Percentiles rank a stretch among this genome's conserved stretches.
Evolutionary conservation across 2,329 filamentous ascomycete species (phyloP).

Genomic region (Orbilia oligospora): DNA sequence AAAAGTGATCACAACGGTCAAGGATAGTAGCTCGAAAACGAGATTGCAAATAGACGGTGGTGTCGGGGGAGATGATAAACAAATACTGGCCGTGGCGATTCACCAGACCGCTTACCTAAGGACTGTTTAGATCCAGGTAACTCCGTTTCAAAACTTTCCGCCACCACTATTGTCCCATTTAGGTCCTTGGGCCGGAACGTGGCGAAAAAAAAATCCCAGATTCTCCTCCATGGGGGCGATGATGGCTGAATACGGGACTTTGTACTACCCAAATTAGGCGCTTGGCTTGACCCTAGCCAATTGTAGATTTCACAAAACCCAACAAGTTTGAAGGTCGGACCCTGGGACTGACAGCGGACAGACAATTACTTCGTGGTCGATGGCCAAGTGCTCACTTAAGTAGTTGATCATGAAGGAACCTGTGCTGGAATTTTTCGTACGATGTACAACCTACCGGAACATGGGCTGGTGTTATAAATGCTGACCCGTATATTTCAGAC

Average conservation of each 20-base stretch:
- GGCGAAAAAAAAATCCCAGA: slow-evolving; percentile 53
- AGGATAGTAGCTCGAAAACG: slow-evolving; percentile 24
- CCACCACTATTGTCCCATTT: slow-evolving; percentile 46
- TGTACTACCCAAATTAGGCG: slow-evolving; percentile 36
- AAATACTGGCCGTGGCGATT: slow-evolving; percentile 30
- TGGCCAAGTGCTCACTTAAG: not conserved
- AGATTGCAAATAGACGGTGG: slow-evolving; percentile 36
- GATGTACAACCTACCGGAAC: not conserved
- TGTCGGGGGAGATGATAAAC: slow-evolving; percentile 58
- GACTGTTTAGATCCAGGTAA: slow-evolving; percentile 47
- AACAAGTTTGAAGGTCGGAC: slow-evolving; percentile 3
- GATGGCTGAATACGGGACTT: slow-evolving; percentile 38
- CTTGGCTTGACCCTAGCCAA: slow-evolving; percentile 29
- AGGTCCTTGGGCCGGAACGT: slow-evolving; percentile 45
- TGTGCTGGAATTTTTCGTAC: not conserved
- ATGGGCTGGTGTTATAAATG: slow-evolving; percentile 18
- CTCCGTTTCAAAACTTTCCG: slow-evolving; percentile 57
- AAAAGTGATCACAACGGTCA: slow-evolving; percentile 33
- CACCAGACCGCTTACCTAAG: slow-evolving; percentile 39
- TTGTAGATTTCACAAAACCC: slow-evolving; percentile 17
- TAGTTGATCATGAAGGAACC: not conserved
- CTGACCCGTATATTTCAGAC: not conserved
- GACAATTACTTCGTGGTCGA: not conserved
- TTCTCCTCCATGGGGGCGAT: slow-evolving; percentile 13
- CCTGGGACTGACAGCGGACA: not conserved